A percentile compares a stretch with the other conserved stretches of the same genome.
Evolutionary conservation across 2,329 filamentous ascomycete species (phyloP).

Genomic region (Alternaria rosae): DNA sequence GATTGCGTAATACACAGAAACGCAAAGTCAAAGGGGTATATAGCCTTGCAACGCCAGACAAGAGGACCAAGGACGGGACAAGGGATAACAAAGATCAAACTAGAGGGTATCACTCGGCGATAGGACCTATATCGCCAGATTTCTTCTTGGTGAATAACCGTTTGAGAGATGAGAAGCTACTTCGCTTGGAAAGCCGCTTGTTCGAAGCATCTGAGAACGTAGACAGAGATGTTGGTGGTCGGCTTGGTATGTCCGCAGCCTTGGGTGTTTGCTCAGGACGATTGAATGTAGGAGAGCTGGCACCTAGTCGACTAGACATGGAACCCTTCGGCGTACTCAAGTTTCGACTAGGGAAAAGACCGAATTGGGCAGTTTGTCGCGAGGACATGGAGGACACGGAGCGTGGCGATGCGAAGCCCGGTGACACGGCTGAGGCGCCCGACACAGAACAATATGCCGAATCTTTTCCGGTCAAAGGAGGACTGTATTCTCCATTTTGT

Average conservation of each 20-base stretch:
- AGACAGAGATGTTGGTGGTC: conserved; percentile 42
- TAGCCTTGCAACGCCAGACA: conserved; percentile 38
- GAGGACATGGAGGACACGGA: conserved; percentile 42
- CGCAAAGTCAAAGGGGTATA: conserved; percentile 41
- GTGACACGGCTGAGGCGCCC: conserved; percentile 43
- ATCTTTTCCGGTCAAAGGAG: conserved; percentile 47
- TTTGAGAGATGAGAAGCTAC: conserved; percentile 47
- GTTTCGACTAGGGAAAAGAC: conserved; percentile 43
- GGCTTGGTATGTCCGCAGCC: conserved; percentile 26
- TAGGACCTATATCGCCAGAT: conserved; percentile 41
- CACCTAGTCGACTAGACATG: conserved; percentile 35
- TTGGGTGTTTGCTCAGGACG: conserved; percentile 19
- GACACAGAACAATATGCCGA: conserved; percentile 51
- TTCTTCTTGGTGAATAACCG: conserved; percentile 48
- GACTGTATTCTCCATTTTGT: conserved; percentile 35
- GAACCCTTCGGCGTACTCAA: conserved; percentile 45
- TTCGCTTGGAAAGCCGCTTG: conserved; percentile 40
- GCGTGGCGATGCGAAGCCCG: conserved; percentile 32
- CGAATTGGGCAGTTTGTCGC: conserved; percentile 45
- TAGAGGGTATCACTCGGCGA: conserved; percentile 37
- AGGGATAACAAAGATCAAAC: conserved; percentile 11
- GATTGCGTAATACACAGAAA: conserved; percentile 17
- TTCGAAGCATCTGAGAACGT: conserved; percentile 27
- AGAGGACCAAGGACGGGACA: conserved; percentile 28
- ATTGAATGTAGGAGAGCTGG: conserved; percentile 33